Evolutionary conservation across 768 basidiomycete genomes (phyloP), one percentile per base, ranked within the genome.

Genomic region (Leccinum ochraceum): DNA sequence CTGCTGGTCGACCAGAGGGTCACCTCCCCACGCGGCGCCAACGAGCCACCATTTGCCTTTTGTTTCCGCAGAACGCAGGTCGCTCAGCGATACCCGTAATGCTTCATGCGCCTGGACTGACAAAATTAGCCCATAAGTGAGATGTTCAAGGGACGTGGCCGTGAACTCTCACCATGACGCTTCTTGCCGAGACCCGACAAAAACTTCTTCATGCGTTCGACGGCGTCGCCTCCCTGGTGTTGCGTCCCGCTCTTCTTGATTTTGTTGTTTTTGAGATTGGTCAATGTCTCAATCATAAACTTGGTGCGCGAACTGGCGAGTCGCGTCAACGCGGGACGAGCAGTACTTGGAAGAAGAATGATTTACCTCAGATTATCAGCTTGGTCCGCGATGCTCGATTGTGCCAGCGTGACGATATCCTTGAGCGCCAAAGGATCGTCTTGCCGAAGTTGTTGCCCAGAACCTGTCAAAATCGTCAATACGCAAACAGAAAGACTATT

Each of bases 21-120:
- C 88, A 3, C 95, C 95, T 34, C 83, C 83, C 96, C 96, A 99
- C 1, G 92, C 96, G 1, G 96, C 94, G 17, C 96, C 97, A 34
- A 98, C 92, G 2, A 98, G 81, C 96, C 97, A 98, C 97, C 97
- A 98, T 77, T 97, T 97, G 5, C 95, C 97, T 69, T 87, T 91
- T 11, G 82, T 90, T 58, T 92, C 86, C 1, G 94, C 88, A 0
- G 86, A 84, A 61, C 85, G 91, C 6, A 98, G 81, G 74, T 98
- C 96, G n/a, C 80, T 80, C 24, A 98, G 79, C 0, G 90, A 87
- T 1, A 97, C 86, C 7, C 94, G 88, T 7, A 99, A 80, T 0
- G 95, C 88, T 50, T 98, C 97, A 68, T 92, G 86, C 0, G 87
- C 84, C 54, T 88, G 79, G 6, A 94, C 95, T 95, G 60, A 13